Conservation (phyloP, 768 basidiomycete genomes). For the Phallus indusiatus region DNA sequence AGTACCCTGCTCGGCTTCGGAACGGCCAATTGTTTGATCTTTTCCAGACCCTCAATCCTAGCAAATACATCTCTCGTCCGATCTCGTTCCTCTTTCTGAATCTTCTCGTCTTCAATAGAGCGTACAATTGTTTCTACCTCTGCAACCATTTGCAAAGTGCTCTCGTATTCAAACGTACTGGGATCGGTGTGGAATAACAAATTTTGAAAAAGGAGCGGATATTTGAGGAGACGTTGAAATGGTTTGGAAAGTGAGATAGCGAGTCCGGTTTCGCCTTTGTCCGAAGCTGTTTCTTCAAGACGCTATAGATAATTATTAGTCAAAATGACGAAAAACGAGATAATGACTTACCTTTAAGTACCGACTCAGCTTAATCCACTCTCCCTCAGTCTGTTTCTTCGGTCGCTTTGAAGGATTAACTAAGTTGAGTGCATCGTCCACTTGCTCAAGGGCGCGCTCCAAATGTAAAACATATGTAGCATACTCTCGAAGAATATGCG, state of each 20-base stretch:
- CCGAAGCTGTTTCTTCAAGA: constrained; percentile 70
- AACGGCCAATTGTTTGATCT: constrained; percentile 82
- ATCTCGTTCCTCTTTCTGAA: constrained; percentile 91
- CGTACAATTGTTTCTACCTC: constrained; percentile 95
- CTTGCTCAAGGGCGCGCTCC: constrained; percentile 81
- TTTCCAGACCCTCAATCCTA: constrained; percentile 92
- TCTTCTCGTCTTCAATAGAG: constrained; percentile 97
- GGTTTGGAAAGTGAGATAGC: constrained; percentile 95
- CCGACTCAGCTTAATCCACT: constrained; percentile 72
- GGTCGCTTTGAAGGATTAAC: constrained; percentile 61
- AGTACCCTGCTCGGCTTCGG: constrained; percentile 86
- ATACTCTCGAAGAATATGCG: constrained; percentile 90
- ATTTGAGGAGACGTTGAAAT: constrained; percentile 93
- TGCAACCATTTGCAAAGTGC: constrained; percentile 91
- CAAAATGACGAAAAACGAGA: background rate
- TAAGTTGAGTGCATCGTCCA: constrained; percentile 64
- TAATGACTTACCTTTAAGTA: constrained; percentile 36
- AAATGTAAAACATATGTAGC: constrained; percentile 91
- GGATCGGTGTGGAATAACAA: constrained; percentile 95
- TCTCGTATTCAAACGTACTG: constrained; percentile 94
- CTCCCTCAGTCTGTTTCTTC: constrained; percentile 71
- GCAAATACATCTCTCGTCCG: constrained; percentile 93
- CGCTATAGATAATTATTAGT: constrained; percentile 20
- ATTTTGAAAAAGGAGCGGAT: constrained; percentile 96
- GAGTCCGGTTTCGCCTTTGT: constrained; percentile 88